Conservation (phyloP, 2,329 filamentous ascomycete genomes). For the Fusarium sublunatum region DNA sequence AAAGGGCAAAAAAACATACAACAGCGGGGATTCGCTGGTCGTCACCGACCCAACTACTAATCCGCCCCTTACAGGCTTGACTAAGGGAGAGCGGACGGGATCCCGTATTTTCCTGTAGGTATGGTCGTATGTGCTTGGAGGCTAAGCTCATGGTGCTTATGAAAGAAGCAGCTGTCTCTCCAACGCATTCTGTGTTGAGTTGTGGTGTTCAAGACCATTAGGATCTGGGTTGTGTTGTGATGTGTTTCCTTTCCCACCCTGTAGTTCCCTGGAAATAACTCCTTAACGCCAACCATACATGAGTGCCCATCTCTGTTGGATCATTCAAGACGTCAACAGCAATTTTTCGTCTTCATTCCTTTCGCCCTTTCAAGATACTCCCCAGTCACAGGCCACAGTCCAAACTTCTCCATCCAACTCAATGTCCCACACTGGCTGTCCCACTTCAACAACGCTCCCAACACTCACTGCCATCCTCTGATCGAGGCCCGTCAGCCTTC, state of each 20-base stretch:
- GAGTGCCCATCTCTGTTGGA: not conserved
- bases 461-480: conserved; percentile 43
- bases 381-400: conserved; percentile 56
- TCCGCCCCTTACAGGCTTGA: conserved; percentile 34
- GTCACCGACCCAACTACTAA: no score
- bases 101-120: conserved; percentile 34
- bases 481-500: conserved; percentile 52
- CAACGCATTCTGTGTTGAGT: not conserved
- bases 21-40: conserved; percentile 32
- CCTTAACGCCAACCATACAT: not conserved
- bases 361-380: conserved; percentile 34
- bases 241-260: not conserved
- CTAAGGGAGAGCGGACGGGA: conserved; percentile 33
- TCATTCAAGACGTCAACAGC: not conserved
- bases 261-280: not conserved
- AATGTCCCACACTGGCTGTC: conserved; percentile 54
- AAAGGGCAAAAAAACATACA: conserved; percentile 17
- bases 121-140: conserved; percentile 25
- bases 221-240: not conserved
- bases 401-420: conserved; percentile 50
- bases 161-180: not conserved
- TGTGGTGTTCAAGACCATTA: not conserved
- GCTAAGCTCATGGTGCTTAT: not conserved
- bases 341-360: not conserved
- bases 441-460: conserved; percentile 50